A percentile compares a stretch with the other conserved stretches of the same genome.
phyloP scores from a whole-genome alignment of 805 yeast species.

The Starmerella sirachaensis region DNA sequence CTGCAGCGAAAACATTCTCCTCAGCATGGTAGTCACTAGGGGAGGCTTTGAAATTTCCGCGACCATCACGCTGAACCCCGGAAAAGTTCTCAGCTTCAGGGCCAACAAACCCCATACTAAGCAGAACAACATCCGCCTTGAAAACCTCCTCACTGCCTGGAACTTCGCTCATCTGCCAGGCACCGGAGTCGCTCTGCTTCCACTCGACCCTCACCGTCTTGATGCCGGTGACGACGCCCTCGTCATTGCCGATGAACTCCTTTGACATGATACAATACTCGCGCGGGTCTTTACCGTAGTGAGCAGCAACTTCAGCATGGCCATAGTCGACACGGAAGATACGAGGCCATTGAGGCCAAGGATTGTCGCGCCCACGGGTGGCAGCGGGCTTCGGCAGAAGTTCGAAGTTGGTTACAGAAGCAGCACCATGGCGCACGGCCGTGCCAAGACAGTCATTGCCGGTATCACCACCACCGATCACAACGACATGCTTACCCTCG shows the following conservation, averaged over 20 bases:
- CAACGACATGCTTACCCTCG: conserved; percentile 82
- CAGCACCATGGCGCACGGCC: conserved; percentile 92
- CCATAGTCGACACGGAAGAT: conserved; percentile 97
- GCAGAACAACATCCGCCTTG: conserved; percentile 85
- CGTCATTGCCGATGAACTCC: conserved; percentile 89
- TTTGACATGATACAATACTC: conserved; percentile 91
- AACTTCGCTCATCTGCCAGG: conserved; percentile 98
- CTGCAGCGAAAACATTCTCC: conserved; percentile 81
- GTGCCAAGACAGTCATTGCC: conserved; percentile 99
- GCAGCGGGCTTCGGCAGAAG: conserved; percentile 84
- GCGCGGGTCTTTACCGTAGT: conserved; percentile 95
- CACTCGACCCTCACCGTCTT: conserved; percentile 96
- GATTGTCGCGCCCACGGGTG: conserved; percentile 81
- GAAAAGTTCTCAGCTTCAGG: conserved; percentile 72
- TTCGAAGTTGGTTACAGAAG: conserved; percentile 87
- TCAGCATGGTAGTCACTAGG: conserved; percentile 57
- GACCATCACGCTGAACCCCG: conserved; percentile 50
- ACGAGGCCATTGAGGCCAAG: conserved; percentile 99
- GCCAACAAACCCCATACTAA: conserved; percentile 96
- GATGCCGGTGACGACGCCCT: conserved; percentile 89
- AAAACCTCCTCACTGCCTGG: conserved; percentile 90
- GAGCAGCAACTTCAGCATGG: conserved; percentile 86
- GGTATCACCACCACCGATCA: conserved; percentile 99
- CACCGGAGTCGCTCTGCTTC: conserved; percentile 90
- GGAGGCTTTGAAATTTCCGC: conserved; percentile 69